Base-by-base conservation (phyloP, 1,139 yeast genomes). In the Pneumocystis canis region DNA sequence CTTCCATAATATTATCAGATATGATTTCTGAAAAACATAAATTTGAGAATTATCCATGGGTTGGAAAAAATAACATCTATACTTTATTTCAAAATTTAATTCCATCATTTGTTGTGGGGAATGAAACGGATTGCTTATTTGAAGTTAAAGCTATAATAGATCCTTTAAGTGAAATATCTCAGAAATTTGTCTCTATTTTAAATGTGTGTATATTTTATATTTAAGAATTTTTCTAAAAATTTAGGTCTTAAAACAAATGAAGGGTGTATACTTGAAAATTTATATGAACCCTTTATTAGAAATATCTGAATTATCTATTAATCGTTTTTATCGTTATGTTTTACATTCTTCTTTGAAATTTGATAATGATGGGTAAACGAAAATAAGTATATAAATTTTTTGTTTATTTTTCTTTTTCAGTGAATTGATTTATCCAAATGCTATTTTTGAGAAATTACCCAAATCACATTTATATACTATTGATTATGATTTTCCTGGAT, bases 81-180 rank as follows among this genome's bases (percentile, higher is more conserved):
- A 5, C 11, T 47, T 47, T 47, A 11, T 7, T 9, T 28, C 11
- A 7, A 47, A 18, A 47, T 9, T 47, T 47, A 25, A 47, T 64
- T 40, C 63, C 71, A 3, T 62, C 68, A 5, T 65, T 74, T 47
- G 66, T 61, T 63, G 65, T 66, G 9, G 72, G 71, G 5, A 62
- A 62, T 60, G 63, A 60, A 31, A 64, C 65, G 9, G 60, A 63
- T 32, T 67, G 73, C 5, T 57, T 66, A 9, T 62, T 75, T 25
- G 84, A 84, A 65, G 70, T 90, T 2, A 73, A 82, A 5, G 76
- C 86, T 0, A 75, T 87, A 1, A 69, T 87, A 57, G 90, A 92
- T 71, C 97, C 97, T 1, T 72, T 84, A 4, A 80, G 81, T 64
- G 89, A 85, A 67, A 70, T 76, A 31, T 80, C 95, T 0, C 97